phyloP scores from a whole-genome alignment of 176 grass and related monocot genomes.

The Phoenix dactylifera region DNA sequence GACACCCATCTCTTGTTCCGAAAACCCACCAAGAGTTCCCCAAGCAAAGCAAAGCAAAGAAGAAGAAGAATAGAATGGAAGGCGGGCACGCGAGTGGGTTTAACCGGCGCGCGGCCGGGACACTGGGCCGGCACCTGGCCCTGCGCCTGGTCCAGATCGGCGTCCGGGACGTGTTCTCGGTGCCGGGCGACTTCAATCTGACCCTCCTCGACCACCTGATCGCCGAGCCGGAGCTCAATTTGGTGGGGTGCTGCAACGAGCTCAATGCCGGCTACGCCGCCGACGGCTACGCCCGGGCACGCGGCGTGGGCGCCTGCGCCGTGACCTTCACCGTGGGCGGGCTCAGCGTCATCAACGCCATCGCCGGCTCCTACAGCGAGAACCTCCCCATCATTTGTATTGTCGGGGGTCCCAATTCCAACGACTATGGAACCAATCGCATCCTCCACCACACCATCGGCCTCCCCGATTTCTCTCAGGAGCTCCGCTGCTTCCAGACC shows the following conservation, averaged over 20 bases:
- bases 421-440: constrained; percentile 19
- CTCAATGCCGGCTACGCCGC: constrained; percentile 14
- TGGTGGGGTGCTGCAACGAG: constrained; percentile 18
- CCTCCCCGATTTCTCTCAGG: constrained; percentile 10
- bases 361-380: constrained; percentile 19
- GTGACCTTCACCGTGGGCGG: constrained; percentile 14
- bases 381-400: constrained; percentile 13
- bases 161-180: constrained; percentile 6
- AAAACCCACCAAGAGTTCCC: no score
- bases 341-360: constrained; percentile 18
- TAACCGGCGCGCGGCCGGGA: background rate
- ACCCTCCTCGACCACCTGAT: constrained; percentile 19
- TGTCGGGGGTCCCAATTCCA: constrained; percentile 13
- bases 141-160: constrained; percentile 12
- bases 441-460: constrained; percentile 21
- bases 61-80: background rate
- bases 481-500: constrained; percentile 18
- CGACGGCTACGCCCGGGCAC: constrained; percentile 16
- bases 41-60: no score
- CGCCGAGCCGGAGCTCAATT: constrained; percentile 3
- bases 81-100: background rate
- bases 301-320: constrained; percentile 14
- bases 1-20: no score
- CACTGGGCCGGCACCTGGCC: constrained; percentile 7
- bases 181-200: constrained; percentile 14